A percentile compares a stretch with the other conserved stretches of the same genome.
Conservation (phyloP, 2,329 filamentous ascomycete species). For the Talaromyces sp. region DNA sequence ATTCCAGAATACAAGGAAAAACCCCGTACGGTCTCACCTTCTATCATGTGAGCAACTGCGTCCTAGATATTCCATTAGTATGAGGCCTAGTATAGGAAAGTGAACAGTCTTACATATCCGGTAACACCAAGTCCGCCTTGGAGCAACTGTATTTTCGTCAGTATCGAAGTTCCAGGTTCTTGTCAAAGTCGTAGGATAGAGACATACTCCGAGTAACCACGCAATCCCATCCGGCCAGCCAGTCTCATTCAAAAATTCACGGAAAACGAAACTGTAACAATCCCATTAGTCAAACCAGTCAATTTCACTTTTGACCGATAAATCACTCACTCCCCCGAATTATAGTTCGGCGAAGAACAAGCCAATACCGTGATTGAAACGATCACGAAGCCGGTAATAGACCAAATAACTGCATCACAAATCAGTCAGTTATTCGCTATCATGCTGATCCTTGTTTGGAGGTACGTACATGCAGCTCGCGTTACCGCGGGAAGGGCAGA, state of each 20-base stretch:
- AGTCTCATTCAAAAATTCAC: slow-evolving; percentile 61
- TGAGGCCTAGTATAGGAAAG: background rate
- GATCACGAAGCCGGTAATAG: slow-evolving; percentile 61
- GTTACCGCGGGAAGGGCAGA: slow-evolving; percentile 60
- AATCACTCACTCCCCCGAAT: slow-evolving; percentile 53
- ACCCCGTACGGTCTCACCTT: slow-evolving; percentile 25
- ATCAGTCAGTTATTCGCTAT: background rate
- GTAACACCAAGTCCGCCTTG: slow-evolving; percentile 52
- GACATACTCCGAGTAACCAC: slow-evolving; percentile 41
- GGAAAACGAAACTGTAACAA: slow-evolving; percentile 47
- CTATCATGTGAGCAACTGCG: slow-evolving; percentile 50
- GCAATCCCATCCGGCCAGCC: slow-evolving; percentile 64
- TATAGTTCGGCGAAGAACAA: slow-evolving; percentile 61
- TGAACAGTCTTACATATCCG: slow-evolving; percentile 43
- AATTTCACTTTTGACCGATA: background rate
- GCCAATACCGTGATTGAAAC: slow-evolving; percentile 66
- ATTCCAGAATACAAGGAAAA: background rate
- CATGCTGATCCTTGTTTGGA: background rate
- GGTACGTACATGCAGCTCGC: slow-evolving; percentile 52
- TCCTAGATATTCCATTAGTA: slow-evolving; percentile 24
- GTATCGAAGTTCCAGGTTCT: slow-evolving; percentile 3
- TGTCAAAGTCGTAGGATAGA: background rate
- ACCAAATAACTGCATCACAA: slow-evolving; percentile 56
- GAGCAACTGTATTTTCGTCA: slow-evolving; percentile 30
- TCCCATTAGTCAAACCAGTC: slow-evolving; percentile 1